Conservation (phyloP, 768 basidiomycete species). For the Tulasnella sp. region DNA sequence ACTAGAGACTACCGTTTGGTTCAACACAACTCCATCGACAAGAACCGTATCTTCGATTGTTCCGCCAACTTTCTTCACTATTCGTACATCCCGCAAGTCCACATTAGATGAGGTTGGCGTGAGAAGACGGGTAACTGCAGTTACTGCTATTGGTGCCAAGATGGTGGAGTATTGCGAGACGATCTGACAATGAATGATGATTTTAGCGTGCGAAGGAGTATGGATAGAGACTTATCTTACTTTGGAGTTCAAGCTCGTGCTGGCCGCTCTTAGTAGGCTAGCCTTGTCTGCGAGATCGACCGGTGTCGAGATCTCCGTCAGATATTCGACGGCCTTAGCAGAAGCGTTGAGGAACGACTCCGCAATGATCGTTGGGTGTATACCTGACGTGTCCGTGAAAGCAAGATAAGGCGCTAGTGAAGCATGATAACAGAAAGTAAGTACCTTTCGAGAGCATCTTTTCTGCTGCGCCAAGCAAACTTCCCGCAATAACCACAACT, state of each 20-base stretch:
- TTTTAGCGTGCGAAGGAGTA: too few relatives aligned
- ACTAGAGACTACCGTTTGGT: conserved; percentile 83
- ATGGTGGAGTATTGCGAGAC: conserved; percentile 98
- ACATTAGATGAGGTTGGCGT: conserved; percentile 87
- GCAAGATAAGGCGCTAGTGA: not conserved
- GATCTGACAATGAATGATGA: conserved; percentile 44
- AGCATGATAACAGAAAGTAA: not conserved
- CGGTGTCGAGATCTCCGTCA: conserved; percentile 85
- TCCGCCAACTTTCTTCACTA: conserved; percentile 97
- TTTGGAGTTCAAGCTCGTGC: conserved; percentile 94
- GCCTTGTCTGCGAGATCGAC: conserved; percentile 83
- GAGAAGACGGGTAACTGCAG: conserved; percentile 83
- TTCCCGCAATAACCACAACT: conserved; percentile 93
- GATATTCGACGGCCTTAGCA: conserved; percentile 82
- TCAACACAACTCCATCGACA: conserved; percentile 91
- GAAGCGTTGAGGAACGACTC: conserved; percentile 92
- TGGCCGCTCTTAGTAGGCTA: conserved; percentile 80
- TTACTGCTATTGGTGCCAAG: conserved; percentile 97
- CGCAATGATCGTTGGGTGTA: conserved; percentile 94
- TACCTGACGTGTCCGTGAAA: conserved; percentile 31
- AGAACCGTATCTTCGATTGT: conserved; percentile 99
- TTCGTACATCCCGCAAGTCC: conserved; percentile 87
- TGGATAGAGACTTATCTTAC: conserved; percentile 30
- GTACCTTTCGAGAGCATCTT: conserved; percentile 86
- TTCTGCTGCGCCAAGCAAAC: conserved; percentile 86